Base-by-base conservation (phyloP, 768 basidiomycete species). In the Termitomyces sp. region DNA sequence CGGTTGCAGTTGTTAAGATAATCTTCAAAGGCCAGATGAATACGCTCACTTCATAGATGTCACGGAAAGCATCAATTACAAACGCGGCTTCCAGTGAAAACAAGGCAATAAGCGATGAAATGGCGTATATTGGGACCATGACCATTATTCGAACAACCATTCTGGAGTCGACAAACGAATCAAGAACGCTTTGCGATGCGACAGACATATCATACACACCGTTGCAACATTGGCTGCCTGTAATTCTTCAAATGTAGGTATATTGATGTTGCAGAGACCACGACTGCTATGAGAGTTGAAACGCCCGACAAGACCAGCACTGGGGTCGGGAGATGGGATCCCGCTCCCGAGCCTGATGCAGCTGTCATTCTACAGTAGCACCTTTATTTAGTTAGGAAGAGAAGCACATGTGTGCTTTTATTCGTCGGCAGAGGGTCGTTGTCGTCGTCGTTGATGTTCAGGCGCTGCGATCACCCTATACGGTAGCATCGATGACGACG, bases 141-240 rank as follows among this genome's bases (percentile, higher is more conserved):
- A 98, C 62, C 91, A 98, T 94, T 69, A 98, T 97, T 49, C 97
- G 83, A 46, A 97, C 81, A 51, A 96, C 95, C 83, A 92, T 90
- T 63, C 96, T 90, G 58, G 20, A 5, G 39, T 24, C 13, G 66
- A 46, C 11, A 56, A 20, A 15, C 53, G 18, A 6, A 24, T 46
- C 42, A 46, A 24, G n/a, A 20, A 54, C 12, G 24, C 18, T 55
- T 34, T 45, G 15, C 16, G n/a, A 36, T 30, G 41, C 0, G 22
- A 42, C 22, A 53, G 20, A 49, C 15, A 53, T 12, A 58, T 24
- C 51, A 18, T 48, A 34, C 75, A 61, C 55, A 93, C 91, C 92
- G 78, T 75, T 93, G 93, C 27, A 93, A 70, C 9, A 81, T 69
- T 7, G 92, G 91, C 70, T 92, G 89, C 58, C 92, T 77, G 67